phyloP scores from a whole-genome alignment of 2,329 filamentous ascomycete species.

The Sporothrix mexicana region DNA sequence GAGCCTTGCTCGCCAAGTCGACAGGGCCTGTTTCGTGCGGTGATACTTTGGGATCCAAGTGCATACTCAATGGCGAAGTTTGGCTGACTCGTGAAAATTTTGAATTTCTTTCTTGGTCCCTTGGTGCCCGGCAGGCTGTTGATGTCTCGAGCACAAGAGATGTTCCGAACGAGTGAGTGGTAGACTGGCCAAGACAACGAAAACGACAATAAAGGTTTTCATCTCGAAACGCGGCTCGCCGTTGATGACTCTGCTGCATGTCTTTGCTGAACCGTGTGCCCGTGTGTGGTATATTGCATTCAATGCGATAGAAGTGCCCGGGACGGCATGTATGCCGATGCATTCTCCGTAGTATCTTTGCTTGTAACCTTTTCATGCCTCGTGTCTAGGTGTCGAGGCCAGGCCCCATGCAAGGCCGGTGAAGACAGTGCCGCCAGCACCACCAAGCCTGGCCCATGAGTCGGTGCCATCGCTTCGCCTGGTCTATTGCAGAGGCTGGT shows the following conservation, averaged over 20 bases:
- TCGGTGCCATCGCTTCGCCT: constrained; percentile 26
- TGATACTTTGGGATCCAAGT: constrained; percentile 25
- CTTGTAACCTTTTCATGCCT: background rate
- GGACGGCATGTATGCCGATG: background rate
- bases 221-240: constrained; percentile 28
- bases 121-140: background rate
- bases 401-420: background rate
- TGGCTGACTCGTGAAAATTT: background rate
- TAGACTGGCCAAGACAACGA: background rate
- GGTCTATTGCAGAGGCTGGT: constrained; percentile 27
- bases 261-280: constrained; percentile 27
- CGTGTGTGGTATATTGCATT: constrained; percentile 18
- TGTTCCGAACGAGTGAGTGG: background rate
- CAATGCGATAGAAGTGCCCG: constrained; percentile 6
- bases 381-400: constrained; percentile 11
- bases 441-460: constrained; percentile 3
- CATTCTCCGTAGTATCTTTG: background rate
- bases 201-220: background rate
- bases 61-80: background rate
- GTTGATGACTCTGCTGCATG: constrained; percentile 29
- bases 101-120: background rate
- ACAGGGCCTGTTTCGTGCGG: constrained; percentile 24
- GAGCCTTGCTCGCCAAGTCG: constrained; percentile 26
- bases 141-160: background rate
- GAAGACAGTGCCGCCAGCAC: constrained; percentile 2